Percentiles rank a stretch among this genome's conserved stretches.
Evolutionary conservation across 768 basidiomycete species (phyloP).

Genomic region (Chalciporus piperatus): DNA sequence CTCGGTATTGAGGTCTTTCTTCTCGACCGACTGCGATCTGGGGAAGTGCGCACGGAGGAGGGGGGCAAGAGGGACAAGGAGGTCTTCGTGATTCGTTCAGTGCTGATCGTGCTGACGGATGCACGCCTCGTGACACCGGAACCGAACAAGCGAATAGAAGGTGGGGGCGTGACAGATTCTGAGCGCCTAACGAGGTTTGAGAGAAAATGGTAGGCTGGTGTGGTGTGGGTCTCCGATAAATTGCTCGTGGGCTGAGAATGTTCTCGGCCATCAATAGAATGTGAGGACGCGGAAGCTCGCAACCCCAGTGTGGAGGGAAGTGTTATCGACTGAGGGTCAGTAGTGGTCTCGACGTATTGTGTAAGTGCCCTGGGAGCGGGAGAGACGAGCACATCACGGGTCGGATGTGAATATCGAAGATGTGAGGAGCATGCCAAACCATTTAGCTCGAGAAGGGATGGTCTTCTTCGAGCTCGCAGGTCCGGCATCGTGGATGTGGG

Average conservation of each 20-base stretch:
- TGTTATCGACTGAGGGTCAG: slow-evolving; percentile 50
- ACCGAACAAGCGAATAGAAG: slow-evolving; percentile 30
- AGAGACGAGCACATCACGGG: slow-evolving; percentile 54
- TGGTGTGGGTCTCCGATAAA: slow-evolving; percentile 40
- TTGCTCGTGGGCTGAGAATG: slow-evolving; percentile 4
- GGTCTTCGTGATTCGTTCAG: slow-evolving; percentile 19
- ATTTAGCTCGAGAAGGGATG: slow-evolving; percentile 43
- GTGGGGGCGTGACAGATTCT: slow-evolving; percentile 24
- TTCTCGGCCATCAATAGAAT: slow-evolving; percentile 15
- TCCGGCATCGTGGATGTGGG: slow-evolving; percentile 37
- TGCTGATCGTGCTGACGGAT: slow-evolving; percentile 32
- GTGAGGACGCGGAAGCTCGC: slow-evolving; percentile 37
- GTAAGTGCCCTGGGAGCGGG: slow-evolving; percentile 75
- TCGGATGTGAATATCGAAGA: slow-evolving; percentile 50
- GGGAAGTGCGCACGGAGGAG: slow-evolving; percentile 10
- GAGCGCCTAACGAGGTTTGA: slow-evolving; percentile 50
- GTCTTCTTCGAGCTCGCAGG: slow-evolving; percentile 39
- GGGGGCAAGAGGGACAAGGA: slow-evolving; percentile 16
- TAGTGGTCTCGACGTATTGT: slow-evolving; percentile 61
- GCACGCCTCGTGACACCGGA: slow-evolving; percentile 30
- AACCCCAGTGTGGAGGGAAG: slow-evolving; percentile 74
- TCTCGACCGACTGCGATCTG: slow-evolving; percentile 13
- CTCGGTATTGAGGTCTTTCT: slow-evolving; percentile 8
- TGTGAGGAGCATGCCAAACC: slow-evolving; percentile 34
- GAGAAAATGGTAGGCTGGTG: slow-evolving; percentile 61